Base-by-base conservation (phyloP, 371 early-diverging fungal species). In the Mucor mucedo region DNA sequence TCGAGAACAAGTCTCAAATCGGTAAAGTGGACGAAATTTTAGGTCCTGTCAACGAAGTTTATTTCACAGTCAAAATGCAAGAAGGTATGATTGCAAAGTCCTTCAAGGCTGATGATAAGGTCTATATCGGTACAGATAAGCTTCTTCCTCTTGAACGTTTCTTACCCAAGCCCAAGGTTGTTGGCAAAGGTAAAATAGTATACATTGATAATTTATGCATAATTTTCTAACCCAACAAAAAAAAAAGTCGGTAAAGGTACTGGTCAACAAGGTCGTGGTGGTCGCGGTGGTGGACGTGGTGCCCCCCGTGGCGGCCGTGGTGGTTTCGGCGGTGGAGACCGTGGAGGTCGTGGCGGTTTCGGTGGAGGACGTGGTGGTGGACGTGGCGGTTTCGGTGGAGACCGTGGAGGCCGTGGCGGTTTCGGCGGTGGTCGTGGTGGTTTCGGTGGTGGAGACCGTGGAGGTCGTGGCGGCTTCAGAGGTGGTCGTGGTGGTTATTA, bases 11-110 rank as follows among this genome's bases (percentile, higher is more conserved):
- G 86, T 90, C 93, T 47, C 96, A 93, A 77, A 96, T 99, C 72
- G 99, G 99, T 68, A 98, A 98, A 74, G 96, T 99, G n/a, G 99
- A 99, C 69, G 99, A 99, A 81, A 98, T 99, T 65, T 87, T 99
- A 33, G 99, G 99, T 45, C 97, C 97, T 47, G 85, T 99, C 77
- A 97, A 95, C 80, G 95, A 98, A 77, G 94, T 98, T 30, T 95
- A 87, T 75, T 97, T 98, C 73, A 96, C 98, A 32, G 95, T 98
- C 62, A 97, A 97, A 87, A 85, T 95, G 63, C 89, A 91, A 72
- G 96, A 96, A 55, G 97, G 97, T 61, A 89, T 98, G 68, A 87
- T 93, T 32, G 97, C 98, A 11, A 87, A 89, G 21, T 92, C 93
- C 30, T 98, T 97, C 87, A 93, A 96, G 79, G 61, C 74, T 32